Percentiles rank a stretch among this genome's conserved stretches.
Evolutionary conservation across 805 yeast genomes (phyloP).

Genomic region (Candida methanosorbosa): DNA sequence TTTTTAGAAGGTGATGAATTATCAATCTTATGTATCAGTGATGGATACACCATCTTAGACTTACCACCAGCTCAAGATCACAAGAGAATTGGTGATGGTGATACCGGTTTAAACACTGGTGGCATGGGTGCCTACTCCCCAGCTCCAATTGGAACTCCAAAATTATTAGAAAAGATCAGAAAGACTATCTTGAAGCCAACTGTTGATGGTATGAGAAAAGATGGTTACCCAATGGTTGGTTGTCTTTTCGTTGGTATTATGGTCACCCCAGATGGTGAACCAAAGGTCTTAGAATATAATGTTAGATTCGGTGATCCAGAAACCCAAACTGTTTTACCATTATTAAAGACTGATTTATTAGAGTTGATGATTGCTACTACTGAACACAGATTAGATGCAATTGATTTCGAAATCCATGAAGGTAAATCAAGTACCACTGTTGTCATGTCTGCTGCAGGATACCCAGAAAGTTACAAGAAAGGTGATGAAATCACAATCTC

Average conservation of each 20-base stretch:
- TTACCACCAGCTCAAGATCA: constrained; percentile 98
- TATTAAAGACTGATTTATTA: constrained; percentile 85
- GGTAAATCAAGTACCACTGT: constrained; percentile 80
- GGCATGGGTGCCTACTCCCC: constrained; percentile 99
- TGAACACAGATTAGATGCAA: constrained; percentile 87
- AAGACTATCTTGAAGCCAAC: constrained; percentile 79
- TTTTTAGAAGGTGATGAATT: constrained; percentile 95
- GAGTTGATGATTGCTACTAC: constrained; percentile 90
- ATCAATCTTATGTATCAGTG: constrained; percentile 83
- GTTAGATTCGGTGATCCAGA: constrained; percentile 99
- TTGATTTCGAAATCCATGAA: constrained; percentile 43
- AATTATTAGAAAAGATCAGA: constrained; percentile 61
- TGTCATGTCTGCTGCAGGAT: constrained; percentile 95
- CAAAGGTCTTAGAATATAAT: constrained; percentile 92
- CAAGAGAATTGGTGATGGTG: constrained; percentile 90
- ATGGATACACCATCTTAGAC: constrained; percentile 85
- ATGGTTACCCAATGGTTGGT: constrained; percentile 93
- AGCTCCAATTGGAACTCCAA: constrained; percentile 87
- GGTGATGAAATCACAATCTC: constrained; percentile 73
- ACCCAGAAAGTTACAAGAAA: constrained; percentile 80
- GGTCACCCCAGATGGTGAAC: constrained; percentile 71
- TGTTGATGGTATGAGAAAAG: constrained; percentile 92
- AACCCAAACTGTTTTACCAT: constrained; percentile 91
- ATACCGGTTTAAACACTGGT: constrained; percentile 92
- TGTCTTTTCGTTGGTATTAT: constrained; percentile 92